Conservation (phyloP, 163 green algal species). For the Scenedesmus sp. region DNA sequence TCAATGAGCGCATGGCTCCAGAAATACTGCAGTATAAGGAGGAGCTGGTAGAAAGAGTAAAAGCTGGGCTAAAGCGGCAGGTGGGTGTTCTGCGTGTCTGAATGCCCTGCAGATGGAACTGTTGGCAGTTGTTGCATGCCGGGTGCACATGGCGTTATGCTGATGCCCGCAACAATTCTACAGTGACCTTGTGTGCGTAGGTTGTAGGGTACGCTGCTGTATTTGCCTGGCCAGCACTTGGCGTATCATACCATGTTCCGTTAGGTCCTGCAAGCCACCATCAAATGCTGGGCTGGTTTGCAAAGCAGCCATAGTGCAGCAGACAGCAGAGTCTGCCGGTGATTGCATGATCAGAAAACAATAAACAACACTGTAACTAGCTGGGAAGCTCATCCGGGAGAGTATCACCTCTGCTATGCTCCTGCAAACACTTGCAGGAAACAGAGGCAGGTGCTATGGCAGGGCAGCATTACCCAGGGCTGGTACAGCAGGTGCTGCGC, state of each 20-base stretch:
- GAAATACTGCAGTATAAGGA: conserved; percentile 46
- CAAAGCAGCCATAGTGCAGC: not conserved
- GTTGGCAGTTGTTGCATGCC: not conserved
- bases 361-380: too few relatives aligned
- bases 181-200: too few relatives aligned
- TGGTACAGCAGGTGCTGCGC: conserved; percentile 14
- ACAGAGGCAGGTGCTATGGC: conserved; percentile 24
- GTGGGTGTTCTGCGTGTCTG: not conserved
- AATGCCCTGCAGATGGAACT: not conserved
- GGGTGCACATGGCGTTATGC: not conserved
- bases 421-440: conserved; percentile 12
- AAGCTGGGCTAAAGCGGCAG: conserved; percentile 23
- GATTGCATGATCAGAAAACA: not conserved
- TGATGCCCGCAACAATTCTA: too few relatives aligned
- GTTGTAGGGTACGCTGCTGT: too few relatives aligned
- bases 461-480: not conserved
- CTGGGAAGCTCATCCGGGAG: too few relatives aligned
- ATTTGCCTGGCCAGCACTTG: not conserved
- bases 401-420: not conserved
- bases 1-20: conserved; percentile 49
- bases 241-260: not conserved
- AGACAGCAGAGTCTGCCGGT: not conserved
- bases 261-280: not conserved
- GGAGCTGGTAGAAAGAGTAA: conserved; percentile 34
- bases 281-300: not conserved